Evolutionary conservation across 139 green algal species (phyloP).

Genomic region (Tetraselmis striata): DNA sequence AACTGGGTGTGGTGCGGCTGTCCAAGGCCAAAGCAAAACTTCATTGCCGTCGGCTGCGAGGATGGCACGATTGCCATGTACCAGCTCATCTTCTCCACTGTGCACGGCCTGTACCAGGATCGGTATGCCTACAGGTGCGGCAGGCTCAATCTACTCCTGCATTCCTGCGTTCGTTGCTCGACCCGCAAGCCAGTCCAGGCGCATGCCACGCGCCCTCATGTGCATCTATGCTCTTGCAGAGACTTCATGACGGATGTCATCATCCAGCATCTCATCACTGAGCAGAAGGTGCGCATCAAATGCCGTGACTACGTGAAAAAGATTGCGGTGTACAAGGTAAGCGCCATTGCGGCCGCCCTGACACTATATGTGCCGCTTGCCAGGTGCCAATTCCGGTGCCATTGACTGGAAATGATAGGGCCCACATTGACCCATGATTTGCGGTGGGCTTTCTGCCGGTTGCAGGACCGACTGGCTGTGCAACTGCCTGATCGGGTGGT

Average conservation of each 20-base stretch:
- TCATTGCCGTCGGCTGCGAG: slow-evolving; percentile 64
- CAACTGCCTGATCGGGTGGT: slow-evolving; percentile 65
- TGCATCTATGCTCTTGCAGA: no score
- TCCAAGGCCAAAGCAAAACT: slow-evolving; percentile 52
- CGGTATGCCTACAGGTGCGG: slow-evolving; percentile 42
- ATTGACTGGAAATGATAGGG: no score
- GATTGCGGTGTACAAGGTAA: slow-evolving; percentile 65
- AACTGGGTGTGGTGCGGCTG: slow-evolving; percentile 61
- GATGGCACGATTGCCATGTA: slow-evolving; percentile 63
- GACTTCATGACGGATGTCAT: slow-evolving; percentile 81
- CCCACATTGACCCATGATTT: no score
- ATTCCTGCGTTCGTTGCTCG: no score
- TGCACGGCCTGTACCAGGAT: slow-evolving; percentile 70
- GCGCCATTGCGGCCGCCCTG: not conserved
- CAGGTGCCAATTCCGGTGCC: no score
- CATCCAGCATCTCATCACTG: slow-evolving; percentile 75
- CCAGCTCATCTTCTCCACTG: slow-evolving; percentile 62
- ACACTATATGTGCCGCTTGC: no score
- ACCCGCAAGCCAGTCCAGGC: no score
- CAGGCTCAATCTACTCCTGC: no score
- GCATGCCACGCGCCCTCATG: no score
- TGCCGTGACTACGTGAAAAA: slow-evolving; percentile 75
- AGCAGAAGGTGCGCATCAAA: slow-evolving; percentile 71
- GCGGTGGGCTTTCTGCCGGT: no score
- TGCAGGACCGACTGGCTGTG: slow-evolving; percentile 61